A percentile compares a stretch with the other conserved stretches of the same genome.
Conservation (phyloP, 2,329 filamentous ascomycete species). For the Acrocalymma vagum region DNA sequence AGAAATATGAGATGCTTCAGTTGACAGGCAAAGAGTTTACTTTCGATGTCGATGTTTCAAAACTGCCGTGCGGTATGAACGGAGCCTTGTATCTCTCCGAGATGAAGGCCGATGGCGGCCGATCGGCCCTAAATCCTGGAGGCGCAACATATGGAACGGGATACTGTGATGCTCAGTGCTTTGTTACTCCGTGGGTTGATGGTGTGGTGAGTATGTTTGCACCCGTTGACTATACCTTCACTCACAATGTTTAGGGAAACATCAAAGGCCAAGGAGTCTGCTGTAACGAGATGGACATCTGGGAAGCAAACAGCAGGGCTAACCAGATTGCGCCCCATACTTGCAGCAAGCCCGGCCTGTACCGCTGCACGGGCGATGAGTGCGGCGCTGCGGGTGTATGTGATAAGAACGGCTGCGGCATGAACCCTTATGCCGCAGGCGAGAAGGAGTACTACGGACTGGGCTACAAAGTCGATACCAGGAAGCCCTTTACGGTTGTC, state of each 20-base stretch:
- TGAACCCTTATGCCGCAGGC: conserved; percentile 40
- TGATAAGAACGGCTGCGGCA: conserved; percentile 46
- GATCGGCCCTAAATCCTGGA: conserved; percentile 50
- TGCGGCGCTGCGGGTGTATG: conserved; percentile 47
- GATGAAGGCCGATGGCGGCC: conserved; percentile 48
- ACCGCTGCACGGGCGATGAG: conserved; percentile 51
- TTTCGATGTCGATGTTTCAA: conserved; percentile 71
- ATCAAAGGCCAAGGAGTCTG: conserved; percentile 56
- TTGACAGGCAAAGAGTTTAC: conserved; percentile 74
- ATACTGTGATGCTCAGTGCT: conserved; percentile 61
- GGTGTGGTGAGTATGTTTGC: conserved; percentile 39
- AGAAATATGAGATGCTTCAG: conserved; percentile 71
- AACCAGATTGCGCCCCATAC: conserved; percentile 59
- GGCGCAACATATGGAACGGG: conserved; percentile 70
- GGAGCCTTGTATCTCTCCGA: conserved; percentile 50
- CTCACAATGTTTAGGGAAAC: conserved; percentile 53
- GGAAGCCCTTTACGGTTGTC: conserved; percentile 69
- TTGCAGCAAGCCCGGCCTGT: conserved; percentile 56
- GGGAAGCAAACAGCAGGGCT: conserved; percentile 61
- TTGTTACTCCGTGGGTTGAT: conserved; percentile 46
- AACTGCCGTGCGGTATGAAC: conserved; percentile 53
- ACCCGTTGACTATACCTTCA: conserved; percentile 27
- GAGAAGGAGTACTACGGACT: conserved; percentile 38
- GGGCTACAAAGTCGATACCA: conserved; percentile 63
- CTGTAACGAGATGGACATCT: conserved; percentile 66